phyloP scores from a whole-genome alignment of 2,329 filamentous ascomycete genomes.

The Onygenales sp. region DNA sequence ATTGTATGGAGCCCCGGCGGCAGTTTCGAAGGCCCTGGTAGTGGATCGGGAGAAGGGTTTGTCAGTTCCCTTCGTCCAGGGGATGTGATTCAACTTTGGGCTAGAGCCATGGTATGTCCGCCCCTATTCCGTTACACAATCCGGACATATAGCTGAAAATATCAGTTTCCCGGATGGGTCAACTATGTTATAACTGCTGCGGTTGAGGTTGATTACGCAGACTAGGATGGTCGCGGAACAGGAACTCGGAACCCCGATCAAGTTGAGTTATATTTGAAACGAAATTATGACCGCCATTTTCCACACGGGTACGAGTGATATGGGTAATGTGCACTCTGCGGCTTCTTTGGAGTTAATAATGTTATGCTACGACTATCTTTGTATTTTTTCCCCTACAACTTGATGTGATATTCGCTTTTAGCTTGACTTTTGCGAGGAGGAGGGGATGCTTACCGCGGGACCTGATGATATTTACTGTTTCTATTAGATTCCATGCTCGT shows the following conservation, averaged over 20 bases:
- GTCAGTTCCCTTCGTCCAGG: neutral
- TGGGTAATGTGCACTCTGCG: neutral
- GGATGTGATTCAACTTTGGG: conserved; percentile 2
- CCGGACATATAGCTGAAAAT: neutral
- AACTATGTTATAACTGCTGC: neutral
- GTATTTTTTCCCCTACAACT: neutral
- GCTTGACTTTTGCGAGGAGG: neutral
- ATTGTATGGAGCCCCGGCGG: neutral
- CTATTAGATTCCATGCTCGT: neutral
- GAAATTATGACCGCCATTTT: neutral
- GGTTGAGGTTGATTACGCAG: conserved; percentile 1
- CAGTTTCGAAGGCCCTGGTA: neutral
- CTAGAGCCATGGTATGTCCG: neutral
- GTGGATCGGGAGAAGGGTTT: neutral
- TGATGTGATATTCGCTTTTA: neutral
- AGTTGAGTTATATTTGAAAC: neutral
- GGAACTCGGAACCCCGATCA: neutral
- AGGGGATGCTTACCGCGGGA: neutral
- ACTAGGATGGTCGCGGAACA: neutral
- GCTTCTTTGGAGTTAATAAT: too few species aligned
- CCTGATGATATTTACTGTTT: neutral
- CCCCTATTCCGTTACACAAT: neutral
- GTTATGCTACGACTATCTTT: neutral
- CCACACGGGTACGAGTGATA: neutral
- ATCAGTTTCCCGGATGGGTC: conserved; percentile 2